phyloP scores from a whole-genome alignment of 495 filamentous ascomycete species.

The Aspergillus cristatus region DNA sequence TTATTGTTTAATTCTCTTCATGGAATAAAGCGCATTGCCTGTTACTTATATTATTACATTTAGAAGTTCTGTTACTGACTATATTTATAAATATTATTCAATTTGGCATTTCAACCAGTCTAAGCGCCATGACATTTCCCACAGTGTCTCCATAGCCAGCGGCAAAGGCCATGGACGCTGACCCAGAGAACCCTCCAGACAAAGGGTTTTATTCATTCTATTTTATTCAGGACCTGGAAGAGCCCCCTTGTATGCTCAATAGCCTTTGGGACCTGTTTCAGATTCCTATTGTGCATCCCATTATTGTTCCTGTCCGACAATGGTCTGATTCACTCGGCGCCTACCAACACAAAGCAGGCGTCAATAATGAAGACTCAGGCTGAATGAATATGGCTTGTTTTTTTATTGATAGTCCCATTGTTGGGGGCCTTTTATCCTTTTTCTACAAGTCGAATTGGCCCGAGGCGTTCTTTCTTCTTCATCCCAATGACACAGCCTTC shows the following conservation, averaged over 20 bases:
- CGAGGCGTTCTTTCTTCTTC: slow-evolving; percentile 13
- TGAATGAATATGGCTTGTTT: slow-evolving; percentile 7
- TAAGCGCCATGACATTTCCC: too few species aligned
- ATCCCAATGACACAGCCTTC: slow-evolving; percentile 15
- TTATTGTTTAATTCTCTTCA: too few species aligned
- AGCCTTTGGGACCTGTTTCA: slow-evolving; percentile 11
- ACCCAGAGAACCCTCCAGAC: too few species aligned
- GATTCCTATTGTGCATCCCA: slow-evolving; percentile 3
- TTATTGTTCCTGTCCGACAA: slow-evolving; percentile 9
- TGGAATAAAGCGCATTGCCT: too few species aligned
- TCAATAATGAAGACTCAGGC: not conserved
- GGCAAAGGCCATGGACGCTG: too few species aligned
- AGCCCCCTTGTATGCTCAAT: not conserved
- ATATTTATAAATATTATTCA: too few species aligned
- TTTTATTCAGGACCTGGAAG: too few species aligned
- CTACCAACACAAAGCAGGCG: not conserved
- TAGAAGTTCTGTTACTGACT: too few species aligned
- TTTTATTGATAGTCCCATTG: slow-evolving; percentile 3
- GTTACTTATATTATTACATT: too few species aligned
- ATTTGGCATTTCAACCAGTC: too few species aligned
- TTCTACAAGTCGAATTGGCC: slow-evolving; percentile 10
- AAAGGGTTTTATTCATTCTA: too few species aligned
- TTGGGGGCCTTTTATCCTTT: slow-evolving; percentile 7
- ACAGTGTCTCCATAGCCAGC: too few species aligned
- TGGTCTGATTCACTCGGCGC: not conserved